Evolutionary conservation across 1,284 basidiomycete genomes (phyloP).

Genomic region (Sanghuangporus sanghuang): DNA sequence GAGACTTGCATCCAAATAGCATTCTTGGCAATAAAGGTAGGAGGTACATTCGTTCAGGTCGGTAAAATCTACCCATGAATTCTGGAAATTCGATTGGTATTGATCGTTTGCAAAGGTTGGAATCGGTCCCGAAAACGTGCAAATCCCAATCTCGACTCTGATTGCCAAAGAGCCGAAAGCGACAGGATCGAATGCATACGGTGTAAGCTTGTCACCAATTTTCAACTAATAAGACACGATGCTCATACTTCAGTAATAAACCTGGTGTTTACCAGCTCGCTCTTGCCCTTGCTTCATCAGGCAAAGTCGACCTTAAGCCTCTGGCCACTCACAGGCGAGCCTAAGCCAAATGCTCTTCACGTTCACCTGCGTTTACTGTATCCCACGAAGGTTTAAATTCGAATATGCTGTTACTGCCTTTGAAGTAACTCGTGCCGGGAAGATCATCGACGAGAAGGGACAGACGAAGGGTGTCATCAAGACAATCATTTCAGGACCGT

Average conservation of each 20-base stretch:
- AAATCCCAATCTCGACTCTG: constrained; percentile 54
- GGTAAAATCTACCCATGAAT: constrained; percentile 34
- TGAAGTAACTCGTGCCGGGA: constrained; percentile 71
- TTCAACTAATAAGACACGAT: background rate
- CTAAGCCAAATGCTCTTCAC: background rate
- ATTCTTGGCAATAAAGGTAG: constrained; percentile 64
- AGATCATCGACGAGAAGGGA: constrained; percentile 65
- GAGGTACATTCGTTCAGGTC: constrained; percentile 71
- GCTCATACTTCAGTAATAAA: constrained; percentile 30
- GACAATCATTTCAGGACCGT: constrained; percentile 74
- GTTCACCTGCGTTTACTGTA: background rate
- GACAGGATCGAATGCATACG: constrained; percentile 86
- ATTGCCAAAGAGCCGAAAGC: constrained; percentile 75
- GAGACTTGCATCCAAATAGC: constrained; percentile 83
- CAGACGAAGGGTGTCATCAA: constrained; percentile 51
- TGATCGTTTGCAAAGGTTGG: constrained; percentile 63
- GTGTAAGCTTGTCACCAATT: constrained; percentile 41
- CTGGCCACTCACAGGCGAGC: constrained; percentile 81
- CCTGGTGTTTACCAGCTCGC: constrained; percentile 84
- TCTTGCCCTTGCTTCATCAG: constrained; percentile 75
- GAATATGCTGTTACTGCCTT: constrained; percentile 76
- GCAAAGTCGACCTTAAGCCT: constrained; percentile 82
- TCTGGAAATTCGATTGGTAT: constrained; percentile 33
- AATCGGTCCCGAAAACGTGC: constrained; percentile 61
- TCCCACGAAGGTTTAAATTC: constrained; percentile 56